Percentiles rank a stretch among this genome's conserved stretches.
These are phyloP conservation scores for Stephania cephalantha DNA, from an alignment of 164 flowering plant species.

Conservation along the genomic window DNA sequence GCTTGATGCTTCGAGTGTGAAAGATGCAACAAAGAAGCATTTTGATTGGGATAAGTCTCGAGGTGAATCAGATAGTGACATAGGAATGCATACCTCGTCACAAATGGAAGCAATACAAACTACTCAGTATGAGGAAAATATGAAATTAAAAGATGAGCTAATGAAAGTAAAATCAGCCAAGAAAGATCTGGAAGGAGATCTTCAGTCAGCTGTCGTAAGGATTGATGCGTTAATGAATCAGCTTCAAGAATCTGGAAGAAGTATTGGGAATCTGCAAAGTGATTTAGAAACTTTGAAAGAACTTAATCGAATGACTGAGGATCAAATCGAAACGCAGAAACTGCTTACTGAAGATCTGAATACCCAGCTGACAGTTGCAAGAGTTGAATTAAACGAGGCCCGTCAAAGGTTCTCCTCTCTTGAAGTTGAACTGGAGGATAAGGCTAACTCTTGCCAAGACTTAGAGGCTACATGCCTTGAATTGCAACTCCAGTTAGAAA, in stretches of 20 bases:
- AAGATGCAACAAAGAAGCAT: conserved; percentile 15
- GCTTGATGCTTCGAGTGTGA: conserved; percentile 49
- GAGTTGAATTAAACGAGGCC: conserved; percentile 48
- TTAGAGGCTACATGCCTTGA: conserved; percentile 76
- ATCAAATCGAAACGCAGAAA: conserved; percentile 62
- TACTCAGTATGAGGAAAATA: conserved; percentile 36
- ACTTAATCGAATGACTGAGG: conserved; percentile 43
- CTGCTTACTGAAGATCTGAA: conserved; percentile 66
- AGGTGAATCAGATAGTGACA: too few species aligned
- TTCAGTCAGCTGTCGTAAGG: conserved; percentile 28
- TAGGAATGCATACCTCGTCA: too few species aligned
- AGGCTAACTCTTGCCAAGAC: conserved; percentile 57
- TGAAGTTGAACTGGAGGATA: conserved; percentile 74
- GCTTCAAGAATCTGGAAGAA: conserved; percentile 41
- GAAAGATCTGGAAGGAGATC: conserved; percentile 39
- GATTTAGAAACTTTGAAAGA: conserved; percentile 42
- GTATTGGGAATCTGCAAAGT: conserved; percentile 26
- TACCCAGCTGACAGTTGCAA: conserved; percentile 59
- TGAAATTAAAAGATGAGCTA: conserved; percentile 35
- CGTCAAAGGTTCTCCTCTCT: conserved; percentile 56
- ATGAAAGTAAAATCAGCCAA: conserved; percentile 25
- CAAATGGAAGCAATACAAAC: conserved; percentile 18
- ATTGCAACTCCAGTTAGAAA: conserved; percentile 81
- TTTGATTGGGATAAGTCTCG: not conserved
- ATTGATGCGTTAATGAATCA: conserved; percentile 29